Base-by-base conservation (phyloP, 768 basidiomycete species). In the Lactifluus pinguis region DNA sequence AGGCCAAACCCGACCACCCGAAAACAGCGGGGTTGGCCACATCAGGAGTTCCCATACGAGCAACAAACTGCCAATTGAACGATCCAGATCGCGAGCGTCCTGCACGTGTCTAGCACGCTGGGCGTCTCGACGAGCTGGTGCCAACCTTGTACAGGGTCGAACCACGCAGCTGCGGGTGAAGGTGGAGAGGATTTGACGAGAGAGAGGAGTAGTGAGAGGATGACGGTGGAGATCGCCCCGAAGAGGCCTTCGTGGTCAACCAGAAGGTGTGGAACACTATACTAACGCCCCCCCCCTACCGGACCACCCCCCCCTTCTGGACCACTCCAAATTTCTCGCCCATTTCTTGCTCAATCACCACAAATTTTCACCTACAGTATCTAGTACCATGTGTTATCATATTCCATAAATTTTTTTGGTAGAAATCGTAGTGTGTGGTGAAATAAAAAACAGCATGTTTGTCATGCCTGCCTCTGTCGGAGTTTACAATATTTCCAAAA, bases 161-260 rank as follows among this genome's bases (percentile, higher is more conserved):
- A 97, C 72, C 78, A 81, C 2, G 74, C 68, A 34, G 78, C 71
- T 71, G 86, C 85, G 14, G 85, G 76, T 4, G 86, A 78, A 45
- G 80, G 73, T 63, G 84, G 72, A 19, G 86, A 75, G 67, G 92
- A 72, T 41, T 83, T 81, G 49, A 85, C 78, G 59, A 87, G 78
- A 4, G 92, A 81, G 65, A 95, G 78, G 70, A 97, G 76, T 0
- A 93, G 92, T 76, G 95, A 80, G 64, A 85, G 80, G 47, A 91
- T 65, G 44, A 94, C 67, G 68, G 97, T 86, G 32, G 90, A 87
- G 66, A 89, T 66, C 19, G 85, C 76, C 59, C 97, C 97, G 69
- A 95, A 98, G 62, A 95, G 77, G 47, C 97, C 97, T 74, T 99
- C 97, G 64, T 81, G 90, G 25, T 95, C 94, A 62, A 98, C 97